phyloP scores from a whole-genome alignment of 257 asterid genomes.

The Perilla frutescens region DNA sequence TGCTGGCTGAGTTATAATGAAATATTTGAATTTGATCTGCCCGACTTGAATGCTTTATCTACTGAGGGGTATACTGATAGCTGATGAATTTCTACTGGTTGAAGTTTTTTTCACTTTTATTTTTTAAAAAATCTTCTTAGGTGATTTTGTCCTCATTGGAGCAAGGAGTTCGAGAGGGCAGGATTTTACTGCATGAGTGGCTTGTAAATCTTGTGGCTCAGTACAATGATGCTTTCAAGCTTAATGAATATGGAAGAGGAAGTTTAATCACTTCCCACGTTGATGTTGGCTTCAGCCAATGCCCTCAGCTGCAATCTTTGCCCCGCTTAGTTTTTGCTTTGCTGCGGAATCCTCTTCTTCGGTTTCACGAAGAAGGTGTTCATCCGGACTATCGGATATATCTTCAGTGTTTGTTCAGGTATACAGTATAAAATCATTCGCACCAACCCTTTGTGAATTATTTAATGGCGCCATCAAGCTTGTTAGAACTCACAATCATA shows the following conservation, averaged over 20 bases:
- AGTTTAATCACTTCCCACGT: slow-evolving; percentile 53
- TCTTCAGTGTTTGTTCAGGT: slow-evolving; percentile 99
- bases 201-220: slow-evolving; percentile 94
- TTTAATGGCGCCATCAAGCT: slow-evolving; percentile 1
- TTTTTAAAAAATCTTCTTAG: slow-evolving; percentile 48
- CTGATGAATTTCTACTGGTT: slow-evolving; percentile 15
- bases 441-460: slow-evolving; percentile 7
- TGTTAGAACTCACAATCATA: slow-evolving; percentile 31
- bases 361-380: slow-evolving; percentile 99
- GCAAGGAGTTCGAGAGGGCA: slow-evolving; percentile 93
- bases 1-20: slow-evolving; percentile 3
- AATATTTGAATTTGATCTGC: slow-evolving; percentile 4
- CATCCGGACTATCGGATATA: slow-evolving; percentile 97
- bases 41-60: background rate
- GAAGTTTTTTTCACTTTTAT: slow-evolving; percentile 17
- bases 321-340: slow-evolving; percentile 96
- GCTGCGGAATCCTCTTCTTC: slow-evolving; percentile 92
- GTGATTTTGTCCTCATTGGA: slow-evolving; percentile 90
- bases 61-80: slow-evolving; percentile 11
- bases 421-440: slow-evolving; percentile 15
- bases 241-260: slow-evolving; percentile 68
- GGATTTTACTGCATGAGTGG: slow-evolving; percentile 95
- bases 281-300: slow-evolving; percentile 91
- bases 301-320: slow-evolving; percentile 89
- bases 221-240: slow-evolving; percentile 82